Base-by-base conservation (phyloP, 2,329 filamentous ascomycete species). In the Exophiala viscosa region DNA sequence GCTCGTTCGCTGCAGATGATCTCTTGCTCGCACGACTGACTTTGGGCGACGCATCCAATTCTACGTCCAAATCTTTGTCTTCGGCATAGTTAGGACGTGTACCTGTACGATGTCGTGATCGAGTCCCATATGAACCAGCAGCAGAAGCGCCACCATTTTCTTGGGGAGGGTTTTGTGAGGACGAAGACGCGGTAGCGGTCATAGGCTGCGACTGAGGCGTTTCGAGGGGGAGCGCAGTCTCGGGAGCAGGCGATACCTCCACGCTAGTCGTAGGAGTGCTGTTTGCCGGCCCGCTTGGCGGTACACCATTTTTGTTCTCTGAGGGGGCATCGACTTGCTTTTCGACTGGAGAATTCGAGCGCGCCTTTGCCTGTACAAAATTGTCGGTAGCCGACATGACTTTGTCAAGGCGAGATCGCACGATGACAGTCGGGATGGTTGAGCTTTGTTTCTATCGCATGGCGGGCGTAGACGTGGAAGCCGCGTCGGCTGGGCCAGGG, bases 51-150 rank as follows among this genome's bases (percentile, higher is more conserved):
- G 65, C 81, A 65, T 96, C 92, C 69, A 90, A 89, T 68, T 97
- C 93, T 71, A 88, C 84, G 65, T 97, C 92, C 62, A 91, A 78
- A 70, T 96, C 92, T 72, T 82, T 88, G 71, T 92, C 88, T 73
- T 99, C 93, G 45, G 93, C 92, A 71, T 99, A 99, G 72, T 99
- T 99, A 61, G 87, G 85, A 62, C 93, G 87, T 63, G 87, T 80
- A 61, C 87, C 87, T 52, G 82, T 85, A 66, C 91, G 86, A 72
- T 95, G 95, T 69, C 93, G 87, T 63, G 91, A 96, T 65, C 91
- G 87, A 68, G 93, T 99, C 66, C 92, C 92, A 72, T 99, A 96
- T 11, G 84, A 85, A 62, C 83, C 84, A 45, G 86, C 76, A 23
- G 72, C 74, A 60, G 80, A 78, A 62, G 65, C 63, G 60, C 69